Percentiles rank a stretch among this genome's conserved stretches.
These are phyloP conservation scores for Epichloe coenophiala DNA, from an alignment of 2,329 filamentous ascomycete genomes.

Conservation along the genomic window DNA sequence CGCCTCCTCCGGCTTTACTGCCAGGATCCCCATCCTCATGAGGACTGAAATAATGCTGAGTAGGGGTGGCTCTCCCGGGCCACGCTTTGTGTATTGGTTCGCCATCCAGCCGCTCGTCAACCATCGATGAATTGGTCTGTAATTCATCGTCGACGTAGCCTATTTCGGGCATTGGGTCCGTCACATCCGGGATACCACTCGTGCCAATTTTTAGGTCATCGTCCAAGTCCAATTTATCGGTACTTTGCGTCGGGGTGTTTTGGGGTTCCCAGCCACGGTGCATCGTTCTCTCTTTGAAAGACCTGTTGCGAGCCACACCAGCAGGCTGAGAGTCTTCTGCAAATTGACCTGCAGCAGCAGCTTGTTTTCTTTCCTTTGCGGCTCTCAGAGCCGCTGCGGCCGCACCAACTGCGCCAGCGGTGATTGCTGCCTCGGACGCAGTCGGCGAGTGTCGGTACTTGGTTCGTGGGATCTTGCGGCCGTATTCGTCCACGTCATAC, in stretches of 20 bases:
- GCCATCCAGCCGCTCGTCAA: slow-evolving; percentile 58
- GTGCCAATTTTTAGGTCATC: slow-evolving; percentile 47
- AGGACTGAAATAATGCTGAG: slow-evolving; percentile 16
- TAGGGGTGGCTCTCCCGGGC: slow-evolving; percentile 42
- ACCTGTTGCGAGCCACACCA: slow-evolving; percentile 46
- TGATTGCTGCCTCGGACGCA: slow-evolving; percentile 43
- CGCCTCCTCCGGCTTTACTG: slow-evolving; percentile 11
- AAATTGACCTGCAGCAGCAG: slow-evolving; percentile 18
- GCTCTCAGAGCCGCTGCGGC: slow-evolving; percentile 38
- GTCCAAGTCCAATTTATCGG: slow-evolving; percentile 42
- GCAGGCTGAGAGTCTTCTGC: slow-evolving; percentile 30
- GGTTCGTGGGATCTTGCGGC: slow-evolving; percentile 36
- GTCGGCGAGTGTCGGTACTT: slow-evolving; percentile 38
- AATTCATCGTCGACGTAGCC: slow-evolving; percentile 57
- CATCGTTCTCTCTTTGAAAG: slow-evolving; percentile 52
- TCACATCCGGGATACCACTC: slow-evolving; percentile 53
- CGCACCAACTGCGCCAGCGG: slow-evolving; percentile 39
- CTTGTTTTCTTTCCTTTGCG: slow-evolving; percentile 32
- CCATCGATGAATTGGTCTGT: slow-evolving; percentile 72
- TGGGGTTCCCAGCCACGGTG: slow-evolving; percentile 37
- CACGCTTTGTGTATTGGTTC: slow-evolving; percentile 30
- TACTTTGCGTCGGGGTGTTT: slow-evolving; percentile 43
- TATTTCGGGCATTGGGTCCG: slow-evolving; percentile 65
- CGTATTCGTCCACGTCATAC: slow-evolving; percentile 45
- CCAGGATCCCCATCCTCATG: slow-evolving; percentile 18